These are phyloP conservation scores for Lumnitzera racemosa DNA, from an alignment of 345 rosid species.

Conservation along the genomic window DNA sequence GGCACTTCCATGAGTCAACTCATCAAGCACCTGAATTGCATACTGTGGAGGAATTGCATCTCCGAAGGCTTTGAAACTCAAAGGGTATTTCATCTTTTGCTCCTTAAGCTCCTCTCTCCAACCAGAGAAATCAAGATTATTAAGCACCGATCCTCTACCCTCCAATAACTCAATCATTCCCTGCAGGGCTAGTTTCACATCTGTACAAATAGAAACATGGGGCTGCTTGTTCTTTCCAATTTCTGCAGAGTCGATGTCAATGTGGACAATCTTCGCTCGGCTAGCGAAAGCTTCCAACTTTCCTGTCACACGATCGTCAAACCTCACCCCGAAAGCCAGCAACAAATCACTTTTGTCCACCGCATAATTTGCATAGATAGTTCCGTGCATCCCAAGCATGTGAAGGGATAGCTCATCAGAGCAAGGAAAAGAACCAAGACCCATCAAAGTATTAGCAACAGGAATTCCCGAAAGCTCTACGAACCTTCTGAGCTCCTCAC, in stretches of 20 bases:
- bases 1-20: conserved; percentile 74
- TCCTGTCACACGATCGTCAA: conserved; percentile 95
- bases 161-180: conserved; percentile 66
- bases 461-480: conserved; percentile 87
- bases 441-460: conserved; percentile 97
- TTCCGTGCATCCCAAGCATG: conserved; percentile 99
- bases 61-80: conserved; percentile 72
- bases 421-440: conserved; percentile 71
- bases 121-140: conserved; percentile 38
- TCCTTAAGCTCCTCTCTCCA: conserved; percentile 76
- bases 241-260: conserved; percentile 91
- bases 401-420: conserved; percentile 59
- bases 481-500: conserved; percentile 70
- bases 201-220: conserved; percentile 81
- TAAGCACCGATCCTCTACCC: conserved; percentile 22
- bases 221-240: conserved; percentile 99
- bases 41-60: conserved; percentile 93
- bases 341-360: conserved; percentile 81
- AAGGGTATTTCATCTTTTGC: conserved; percentile 60
- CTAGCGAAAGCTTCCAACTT: conserved; percentile 95
- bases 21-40: conserved; percentile 83
- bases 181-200: conserved; percentile 69
- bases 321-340: conserved; percentile 92
- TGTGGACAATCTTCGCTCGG: conserved; percentile 88
- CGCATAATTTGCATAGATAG: conserved; percentile 84